A percentile compares a stretch with the other conserved stretches of the same genome.
Conservation (phyloP, 306 rosid genomes). For the Dicorynia guianensis region DNA sequence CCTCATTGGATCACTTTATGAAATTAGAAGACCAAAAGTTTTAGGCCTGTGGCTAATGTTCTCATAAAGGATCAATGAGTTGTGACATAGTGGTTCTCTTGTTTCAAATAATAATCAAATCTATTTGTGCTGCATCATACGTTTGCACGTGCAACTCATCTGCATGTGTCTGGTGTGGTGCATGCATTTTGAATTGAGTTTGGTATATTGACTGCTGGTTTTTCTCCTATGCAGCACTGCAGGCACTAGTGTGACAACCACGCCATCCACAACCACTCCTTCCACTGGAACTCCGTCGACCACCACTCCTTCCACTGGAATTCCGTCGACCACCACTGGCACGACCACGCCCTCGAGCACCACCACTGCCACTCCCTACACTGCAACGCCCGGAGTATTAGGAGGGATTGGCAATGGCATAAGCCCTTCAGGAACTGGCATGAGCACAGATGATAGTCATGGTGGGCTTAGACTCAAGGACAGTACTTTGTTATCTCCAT, state of each 20-base stretch:
- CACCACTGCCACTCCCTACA: slow-evolving; percentile 32
- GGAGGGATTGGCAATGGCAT: slow-evolving; percentile 70
- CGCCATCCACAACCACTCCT: slow-evolving; percentile 28
- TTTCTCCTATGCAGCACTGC: slow-evolving; percentile 40
- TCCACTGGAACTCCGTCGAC: not conserved
- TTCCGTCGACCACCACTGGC: slow-evolving; percentile 7
- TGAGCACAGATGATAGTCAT: slow-evolving; percentile 59
- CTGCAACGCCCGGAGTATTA: slow-evolving; percentile 51
- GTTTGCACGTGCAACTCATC: too few species aligned
- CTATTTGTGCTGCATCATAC: too few species aligned
- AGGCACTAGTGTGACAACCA: slow-evolving; percentile 35
- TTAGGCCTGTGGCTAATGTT: too few species aligned
- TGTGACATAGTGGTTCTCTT: too few species aligned
- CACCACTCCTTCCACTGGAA: not conserved
- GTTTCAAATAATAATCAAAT: too few species aligned
- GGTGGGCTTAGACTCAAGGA: slow-evolving; percentile 43
- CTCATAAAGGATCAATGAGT: too few species aligned
- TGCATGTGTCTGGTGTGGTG: not conserved
- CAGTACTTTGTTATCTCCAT: slow-evolving; percentile 33
- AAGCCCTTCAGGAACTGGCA: slow-evolving; percentile 68
- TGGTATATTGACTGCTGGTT: not conserved
- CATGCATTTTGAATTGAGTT: not conserved
- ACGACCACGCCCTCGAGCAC: not conserved
- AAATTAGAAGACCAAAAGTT: too few species aligned
- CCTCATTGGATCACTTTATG: too few species aligned